Base-by-base conservation (phyloP, 306 rosid genomes). In the Pyrus betulifolia region DNA sequence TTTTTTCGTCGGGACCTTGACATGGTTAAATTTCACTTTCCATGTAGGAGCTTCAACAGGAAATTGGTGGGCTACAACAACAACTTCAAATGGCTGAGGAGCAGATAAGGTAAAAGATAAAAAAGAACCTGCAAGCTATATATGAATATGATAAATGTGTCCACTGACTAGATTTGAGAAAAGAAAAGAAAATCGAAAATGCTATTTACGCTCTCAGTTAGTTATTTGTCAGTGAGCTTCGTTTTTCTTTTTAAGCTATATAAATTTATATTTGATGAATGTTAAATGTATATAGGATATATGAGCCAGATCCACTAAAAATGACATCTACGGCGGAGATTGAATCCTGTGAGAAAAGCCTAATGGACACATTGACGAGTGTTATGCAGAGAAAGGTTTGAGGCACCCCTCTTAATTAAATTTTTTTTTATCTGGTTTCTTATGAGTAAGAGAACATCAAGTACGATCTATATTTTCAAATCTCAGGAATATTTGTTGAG, bases 31-130 rank as follows among this genome's bases (percentile, higher is more conserved):
- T 58, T 70, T 17, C 64, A 61, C 71, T 42, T 45, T 15, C 51
- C 2, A 42, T 77, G 22, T 45, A 94, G 98, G 97, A 94, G 45
- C 90, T 90, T 33, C 93, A 89, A 49, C 93, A 88, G 46, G 93
- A 92, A 82, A 82, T 90, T 68, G 78, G 69, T 60, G 80, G 87
- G n/a, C 59, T 92, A 70, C 91, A 88, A 52, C 97, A 94, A 60
- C 93, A 90, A 66, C 88, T 91, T 78, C 97, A 92, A 83, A 85
- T 90, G 78, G 87, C 87, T 1, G 95, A 94, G 74, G 93, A 90
- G 67, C 96, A 89, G n/a, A 74, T 94, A 71, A 86, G 98, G 98
- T 94, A 33, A 4, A 62, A 30, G 61, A 35, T 1, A 25, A 38
- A 38, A 38, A 38, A 38, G 42, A 38, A 38, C 42, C 42, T 8